Conservation (phyloP, 169 alveolate species). For the Plasmodium yoelii region DNA sequence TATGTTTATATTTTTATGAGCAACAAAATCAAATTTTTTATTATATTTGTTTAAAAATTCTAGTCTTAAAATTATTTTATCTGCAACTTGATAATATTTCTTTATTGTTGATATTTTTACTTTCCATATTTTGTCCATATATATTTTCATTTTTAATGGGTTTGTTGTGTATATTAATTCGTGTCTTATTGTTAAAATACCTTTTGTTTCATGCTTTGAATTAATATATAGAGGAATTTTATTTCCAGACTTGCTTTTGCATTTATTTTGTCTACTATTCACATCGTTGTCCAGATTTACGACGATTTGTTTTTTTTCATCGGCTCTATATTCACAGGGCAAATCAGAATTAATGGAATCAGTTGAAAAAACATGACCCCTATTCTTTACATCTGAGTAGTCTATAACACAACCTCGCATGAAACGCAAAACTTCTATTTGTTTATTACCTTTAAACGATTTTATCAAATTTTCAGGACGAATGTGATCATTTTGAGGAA, state of each 20-base stretch:
- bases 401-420: background rate
- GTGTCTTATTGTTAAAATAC: slow-evolving; percentile 14
- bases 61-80: slow-evolving; percentile 10
- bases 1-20: slow-evolving; percentile 11
- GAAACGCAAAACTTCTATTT: background rate
- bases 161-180: slow-evolving; percentile 21
- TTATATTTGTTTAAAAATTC: slow-evolving; percentile 29
- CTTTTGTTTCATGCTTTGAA: slow-evolving; percentile 12
- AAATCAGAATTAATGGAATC: too few relatives aligned
- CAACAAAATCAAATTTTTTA: slow-evolving; percentile 23
- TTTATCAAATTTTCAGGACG: background rate
- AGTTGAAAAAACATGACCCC: too few relatives aligned
- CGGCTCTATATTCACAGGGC: background rate
- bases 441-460: slow-evolving; percentile 11
- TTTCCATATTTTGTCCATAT: slow-evolving; percentile 9
- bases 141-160: background rate
- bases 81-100: slow-evolving; percentile 1
- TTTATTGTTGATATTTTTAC: slow-evolving; percentile 19
- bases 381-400: too few relatives aligned
- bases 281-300: background rate
- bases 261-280: background rate
- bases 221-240: slow-evolving; percentile 2
- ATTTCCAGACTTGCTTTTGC: background rate
- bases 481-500: background rate
- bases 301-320: background rate